Evolutionary conservation across 2,329 filamentous ascomycete species (phyloP).

Genomic region (Xylaria polymorpha): DNA sequence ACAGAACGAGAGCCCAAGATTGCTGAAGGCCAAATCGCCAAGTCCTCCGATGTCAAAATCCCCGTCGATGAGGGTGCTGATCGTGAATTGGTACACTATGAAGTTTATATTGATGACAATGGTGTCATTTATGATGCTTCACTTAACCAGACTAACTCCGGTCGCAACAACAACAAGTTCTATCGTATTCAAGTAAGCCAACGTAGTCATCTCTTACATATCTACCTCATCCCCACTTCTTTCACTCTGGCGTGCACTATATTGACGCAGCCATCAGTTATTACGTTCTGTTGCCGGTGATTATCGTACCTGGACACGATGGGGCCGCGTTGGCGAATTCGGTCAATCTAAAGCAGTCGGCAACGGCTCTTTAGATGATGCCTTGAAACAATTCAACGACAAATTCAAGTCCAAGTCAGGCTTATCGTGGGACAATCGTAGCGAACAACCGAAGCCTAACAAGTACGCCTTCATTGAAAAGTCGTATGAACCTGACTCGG

Average conservation of each 20-base stretch:
- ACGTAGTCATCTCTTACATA: constrained; percentile 6
- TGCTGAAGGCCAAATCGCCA: constrained; percentile 59
- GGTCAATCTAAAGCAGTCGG: constrained; percentile 63
- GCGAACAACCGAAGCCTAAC: constrained; percentile 67
- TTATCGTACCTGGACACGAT: constrained; percentile 78
- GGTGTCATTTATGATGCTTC: constrained; percentile 81
- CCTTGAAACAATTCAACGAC: constrained; percentile 65
- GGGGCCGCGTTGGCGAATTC: constrained; percentile 78
- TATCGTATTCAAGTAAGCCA: constrained; percentile 74
- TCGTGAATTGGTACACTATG: constrained; percentile 52
- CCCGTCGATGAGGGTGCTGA: constrained; percentile 61
- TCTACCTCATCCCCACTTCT: constrained; percentile 12
- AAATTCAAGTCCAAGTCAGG: constrained; percentile 74
- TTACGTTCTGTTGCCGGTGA: constrained; percentile 54
- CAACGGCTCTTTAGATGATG: constrained; percentile 55
- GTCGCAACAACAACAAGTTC: constrained; percentile 84
- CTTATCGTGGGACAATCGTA: constrained; percentile 64
- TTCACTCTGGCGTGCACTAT: constrained; percentile 7
- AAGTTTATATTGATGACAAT: constrained; percentile 74
- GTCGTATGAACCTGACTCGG: constrained; percentile 76
- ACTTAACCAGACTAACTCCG: constrained; percentile 80
- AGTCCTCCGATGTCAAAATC: constrained; percentile 59
- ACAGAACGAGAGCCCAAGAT: constrained; percentile 36
- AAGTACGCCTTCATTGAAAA: constrained; percentile 86
- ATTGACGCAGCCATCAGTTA: constrained; percentile 52